These are phyloP conservation scores for Phlebiopsis flavidoalba DNA, from an alignment of 768 basidiomycete genomes.

Conservation along the genomic window DNA sequence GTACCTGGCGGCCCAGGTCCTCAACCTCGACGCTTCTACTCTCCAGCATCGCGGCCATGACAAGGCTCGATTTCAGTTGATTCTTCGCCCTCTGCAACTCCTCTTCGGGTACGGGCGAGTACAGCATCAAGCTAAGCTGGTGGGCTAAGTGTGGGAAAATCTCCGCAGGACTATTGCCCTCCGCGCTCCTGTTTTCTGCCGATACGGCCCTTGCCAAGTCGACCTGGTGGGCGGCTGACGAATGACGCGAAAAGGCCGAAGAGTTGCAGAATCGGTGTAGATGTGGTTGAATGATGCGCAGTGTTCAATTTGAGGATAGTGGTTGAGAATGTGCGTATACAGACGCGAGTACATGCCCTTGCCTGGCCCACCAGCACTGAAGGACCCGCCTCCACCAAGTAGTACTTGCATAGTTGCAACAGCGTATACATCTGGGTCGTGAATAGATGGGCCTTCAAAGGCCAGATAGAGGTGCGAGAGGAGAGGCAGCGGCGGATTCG, in stretches of 20 bases:
- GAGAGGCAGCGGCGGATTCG: conserved; percentile 86
- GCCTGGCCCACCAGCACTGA: conserved; percentile 96
- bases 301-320: conserved; percentile 90
- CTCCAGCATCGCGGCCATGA: conserved; percentile 94
- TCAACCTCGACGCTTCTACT: conserved; percentile 81
- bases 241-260: conserved; percentile 91
- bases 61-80: conserved; percentile 86
- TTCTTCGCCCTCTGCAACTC: conserved; percentile 91
- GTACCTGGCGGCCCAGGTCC: conserved; percentile 85
- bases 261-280: conserved; percentile 88
- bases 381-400: conserved; percentile 92
- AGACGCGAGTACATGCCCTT: conserved; percentile 99
- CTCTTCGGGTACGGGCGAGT: conserved; percentile 53
- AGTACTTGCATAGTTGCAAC: conserved; percentile 93
- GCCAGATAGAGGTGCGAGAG: conserved; percentile 93
- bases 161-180: conserved; percentile 52
- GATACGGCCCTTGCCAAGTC: background rate
- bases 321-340: conserved; percentile 94
- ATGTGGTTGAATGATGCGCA: conserved; percentile 98
- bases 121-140: conserved; percentile 79
- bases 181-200: background rate
- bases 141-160: conserved; percentile 83
- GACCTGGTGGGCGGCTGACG: conserved; percentile 45
- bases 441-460: conserved; percentile 87
- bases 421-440: conserved; percentile 88